Base-by-base conservation (phyloP, 116 monocot species). In the Posidonia oceanica region DNA sequence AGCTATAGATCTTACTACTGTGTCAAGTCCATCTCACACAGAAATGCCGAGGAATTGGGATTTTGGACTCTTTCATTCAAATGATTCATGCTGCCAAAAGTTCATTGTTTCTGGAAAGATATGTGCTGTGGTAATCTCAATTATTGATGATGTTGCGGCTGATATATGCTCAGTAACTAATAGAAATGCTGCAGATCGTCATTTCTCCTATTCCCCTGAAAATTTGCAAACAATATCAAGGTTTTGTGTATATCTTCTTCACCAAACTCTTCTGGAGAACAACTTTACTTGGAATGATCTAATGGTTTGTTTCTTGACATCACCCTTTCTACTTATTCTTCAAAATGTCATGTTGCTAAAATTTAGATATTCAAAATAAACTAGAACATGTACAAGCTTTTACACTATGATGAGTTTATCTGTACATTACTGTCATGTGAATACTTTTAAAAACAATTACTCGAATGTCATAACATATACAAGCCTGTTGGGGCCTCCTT, bases 201-300 rank as follows among this genome's bases (percentile, higher is more conserved):
- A 57, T 39, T 59, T 21, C 17, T 61, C 36, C 53, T 53, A 67
- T 39, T 74, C 75, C 53, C 64, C 61, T 36, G 65, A 69, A 52
- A 36, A 82, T 63, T 48, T 90, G 52, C 80, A 77, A 71, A 52
- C 59, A 53, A 81, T 86, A 41, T 74, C 81, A 7, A 72, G 23
- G 41, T 86, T 91, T 40, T 88, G 86, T 61, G 59, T 82, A 52
- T 73, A 68, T 74, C 69, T 81, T 78, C 64, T 86, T 48, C 75
- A 76, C 72, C 80, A 71, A 53, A 88, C 84, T 71, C 81, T 95
- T 59, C 13, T 40, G 51, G 80, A 85, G 54, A 88, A 77, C 63
- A 36, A 41, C 10, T 88, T 95, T 65, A 69, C 64, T 8, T 95
- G 95, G 91, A 72, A 60, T 42, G 83, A 91, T 54, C 51, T 95